Percentiles rank a stretch among this genome's conserved stretches.
Conservation (phyloP, 2,329 filamentous ascomycete species). For the Chalaropsis ovoidea region DNA sequence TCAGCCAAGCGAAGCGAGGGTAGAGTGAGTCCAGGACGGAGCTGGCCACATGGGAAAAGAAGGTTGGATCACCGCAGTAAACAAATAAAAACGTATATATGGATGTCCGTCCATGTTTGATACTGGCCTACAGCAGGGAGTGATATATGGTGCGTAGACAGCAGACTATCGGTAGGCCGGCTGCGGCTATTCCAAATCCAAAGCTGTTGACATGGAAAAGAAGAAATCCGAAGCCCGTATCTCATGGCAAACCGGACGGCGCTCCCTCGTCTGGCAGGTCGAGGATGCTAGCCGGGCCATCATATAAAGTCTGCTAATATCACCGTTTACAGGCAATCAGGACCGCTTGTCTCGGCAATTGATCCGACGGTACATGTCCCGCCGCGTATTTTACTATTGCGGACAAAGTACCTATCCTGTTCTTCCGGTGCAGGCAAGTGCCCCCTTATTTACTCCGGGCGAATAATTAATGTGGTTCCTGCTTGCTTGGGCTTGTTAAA, state of each 20-base stretch:
- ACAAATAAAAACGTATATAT: not conserved
- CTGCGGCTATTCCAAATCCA: too few species aligned
- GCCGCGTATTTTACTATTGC: not conserved
- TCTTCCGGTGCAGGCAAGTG: not conserved
- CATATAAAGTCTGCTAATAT: conserved; percentile 1
- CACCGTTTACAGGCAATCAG: conserved; percentile 2
- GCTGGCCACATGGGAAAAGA: not conserved
- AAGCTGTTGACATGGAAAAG: not conserved
- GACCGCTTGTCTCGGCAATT: conserved; percentile 12
- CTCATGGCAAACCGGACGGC: not conserved
- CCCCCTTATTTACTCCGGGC: not conserved
- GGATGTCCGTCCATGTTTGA: too few species aligned
- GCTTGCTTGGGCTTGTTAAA: not conserved
- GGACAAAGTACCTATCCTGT: not conserved
- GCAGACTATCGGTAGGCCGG: too few species aligned
- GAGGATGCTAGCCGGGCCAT: not conserved
- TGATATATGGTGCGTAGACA: too few species aligned
- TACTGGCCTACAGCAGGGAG: too few species aligned
- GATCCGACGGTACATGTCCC: not conserved
- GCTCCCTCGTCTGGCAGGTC: conserved; percentile 1
- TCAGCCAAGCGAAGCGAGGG: not conserved
- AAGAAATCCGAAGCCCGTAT: not conserved
- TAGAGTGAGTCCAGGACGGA: not conserved
- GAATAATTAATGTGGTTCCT: not conserved
- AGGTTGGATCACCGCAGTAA: not conserved